phyloP scores from a whole-genome alignment of 2,329 filamentous ascomycete species.

The Hymenoscyphus occultus region DNA sequence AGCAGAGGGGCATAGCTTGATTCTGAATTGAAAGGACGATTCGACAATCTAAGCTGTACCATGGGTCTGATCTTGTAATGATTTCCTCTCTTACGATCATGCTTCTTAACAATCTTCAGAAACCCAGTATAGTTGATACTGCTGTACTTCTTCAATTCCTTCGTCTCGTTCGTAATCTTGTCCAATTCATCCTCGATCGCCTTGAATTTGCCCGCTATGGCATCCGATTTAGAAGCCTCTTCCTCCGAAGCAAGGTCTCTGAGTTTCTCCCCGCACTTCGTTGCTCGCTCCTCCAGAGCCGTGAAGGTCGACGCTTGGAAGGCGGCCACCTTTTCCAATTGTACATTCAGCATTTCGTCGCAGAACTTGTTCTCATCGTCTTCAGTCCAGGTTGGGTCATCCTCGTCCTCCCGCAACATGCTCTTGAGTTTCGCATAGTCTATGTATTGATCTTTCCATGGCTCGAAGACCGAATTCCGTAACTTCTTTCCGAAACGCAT shows the following conservation, averaged over 20 bases:
- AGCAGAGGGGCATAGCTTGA: constrained; percentile 82
- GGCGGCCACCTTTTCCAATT: constrained; percentile 89
- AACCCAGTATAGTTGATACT: constrained; percentile 97
- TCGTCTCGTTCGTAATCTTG: constrained; percentile 82
- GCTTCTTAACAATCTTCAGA: constrained; percentile 98
- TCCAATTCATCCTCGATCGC: constrained; percentile 80
- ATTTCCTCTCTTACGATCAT: constrained; percentile 86
- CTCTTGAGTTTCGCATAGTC: constrained; percentile 93
- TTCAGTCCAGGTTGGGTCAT: constrained; percentile 78
- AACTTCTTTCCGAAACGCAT: constrained; percentile 97
- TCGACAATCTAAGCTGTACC: constrained; percentile 84
- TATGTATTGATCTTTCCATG: constrained; percentile 93
- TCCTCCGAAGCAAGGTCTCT: constrained; percentile 74
- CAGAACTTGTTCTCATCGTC: constrained; percentile 92
- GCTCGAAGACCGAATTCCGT: constrained; percentile 71
- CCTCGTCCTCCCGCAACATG: constrained; percentile 72
- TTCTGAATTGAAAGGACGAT: constrained; percentile 91
- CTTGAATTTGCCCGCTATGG: constrained; percentile 55
- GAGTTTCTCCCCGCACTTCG: constrained; percentile 64
- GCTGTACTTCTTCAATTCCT: constrained; percentile 91
- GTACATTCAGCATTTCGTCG: constrained; percentile 89
- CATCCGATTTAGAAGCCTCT: constrained; percentile 46
- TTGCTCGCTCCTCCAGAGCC: constrained; percentile 51
- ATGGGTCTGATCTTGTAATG: constrained; percentile 87
- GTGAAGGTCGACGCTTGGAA: constrained; percentile 82